Base-by-base conservation (phyloP, 2,329 filamentous ascomycete genomes). In the Penicillium sp. region DNA sequence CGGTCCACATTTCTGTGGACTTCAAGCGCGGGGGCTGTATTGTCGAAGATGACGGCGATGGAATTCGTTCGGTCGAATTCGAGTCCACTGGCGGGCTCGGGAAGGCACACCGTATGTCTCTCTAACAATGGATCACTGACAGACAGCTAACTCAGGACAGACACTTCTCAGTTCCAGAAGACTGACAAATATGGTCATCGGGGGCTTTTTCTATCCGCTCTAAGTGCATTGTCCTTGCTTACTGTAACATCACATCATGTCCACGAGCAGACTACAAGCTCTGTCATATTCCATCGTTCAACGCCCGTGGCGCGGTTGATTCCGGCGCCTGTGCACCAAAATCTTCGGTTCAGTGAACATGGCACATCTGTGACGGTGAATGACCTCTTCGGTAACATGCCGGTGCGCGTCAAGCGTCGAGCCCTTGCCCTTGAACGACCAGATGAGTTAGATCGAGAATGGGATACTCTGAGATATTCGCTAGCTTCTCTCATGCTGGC, bases 361-460 rank as follows among this genome's bases (percentile, higher is more conserved):
- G 93, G 93, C 4, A 96, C 93, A 0, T 84, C 85, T 27, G 86
- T 93, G 2, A 83, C 82, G 0, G 88, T 96, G 6, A 85, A 88
- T 55, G 88, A 96, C 71, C 78, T 97, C 1, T 98, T 97, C 74
- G 92, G 93, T 0, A 89, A 88, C 57, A 91, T 97, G 85, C 92
- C 93, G 0, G 93, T 97, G 13, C 87, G 93, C 14, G 88, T 96
- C 26, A 96, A 95, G 70, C 90, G 92, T 65, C 84, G 92, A 61
- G 84, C 84, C 0, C 64, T 86, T 3, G 75, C 79, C 62, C 72
- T 80, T 39, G 78, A 85, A 66, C 81, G 79, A 63, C 63, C 80
- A 11, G 69, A 78, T 25, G 78, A 87, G 48, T 73, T 83, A 4
- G 81, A 83, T 21, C 88, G 82, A 62, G 82, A 89, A 52, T 93